Base-by-base conservation (phyloP, 352 stramenopile species). In the Globisporangium nunn region DNA sequence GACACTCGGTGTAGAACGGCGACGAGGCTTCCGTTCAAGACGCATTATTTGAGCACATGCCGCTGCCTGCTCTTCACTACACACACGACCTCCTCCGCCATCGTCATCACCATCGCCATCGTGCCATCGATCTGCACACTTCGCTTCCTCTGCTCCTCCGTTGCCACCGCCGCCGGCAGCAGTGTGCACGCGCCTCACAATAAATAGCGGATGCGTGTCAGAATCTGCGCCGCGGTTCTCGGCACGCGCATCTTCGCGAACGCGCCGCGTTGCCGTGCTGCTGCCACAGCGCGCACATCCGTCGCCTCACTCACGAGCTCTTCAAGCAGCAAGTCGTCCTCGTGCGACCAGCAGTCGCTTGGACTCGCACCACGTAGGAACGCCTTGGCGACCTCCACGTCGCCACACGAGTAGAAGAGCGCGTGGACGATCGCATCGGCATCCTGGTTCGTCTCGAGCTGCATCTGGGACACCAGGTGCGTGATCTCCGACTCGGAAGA, bases 201-300 rank as follows among this genome's bases (percentile, higher is more conserved):
- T 64, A 88, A 69, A 59, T 84, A 87, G 33, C 67, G 59, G 56
- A 86, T 72, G 54, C 78, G 76, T 49, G 66, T 62, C 56, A 78
- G 46, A 56, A 88, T 82, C 39, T 81, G 71, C 40, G 67, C 63
- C 12, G 51, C 50, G 30, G 63, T 66, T 18, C 73, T 74, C 23
- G 50, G 45, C 15, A 70, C 62, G 48, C 56, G 65, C 75, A 88
- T 84, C 7, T 33, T 39, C 0, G 60, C 54, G 30, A 87, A 85
- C 12, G 63, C 64, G 1, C 74, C 74, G 39, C 49, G 62, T 28
- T 41, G 56, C 29, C 67, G 31, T 30, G 76, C 74, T 1, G 54
- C 63, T 6, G 61, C 62, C 15, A 72, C 64, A 48, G 63, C 58
- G 5, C 15, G 41, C 5, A 2, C 29, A 31, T 60, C 53, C 3